Evolutionary conservation across 2,329 filamentous ascomycete genomes (phyloP), one percentile per base, ranked within the genome.

Genomic region (Colletotrichum camelliae): DNA sequence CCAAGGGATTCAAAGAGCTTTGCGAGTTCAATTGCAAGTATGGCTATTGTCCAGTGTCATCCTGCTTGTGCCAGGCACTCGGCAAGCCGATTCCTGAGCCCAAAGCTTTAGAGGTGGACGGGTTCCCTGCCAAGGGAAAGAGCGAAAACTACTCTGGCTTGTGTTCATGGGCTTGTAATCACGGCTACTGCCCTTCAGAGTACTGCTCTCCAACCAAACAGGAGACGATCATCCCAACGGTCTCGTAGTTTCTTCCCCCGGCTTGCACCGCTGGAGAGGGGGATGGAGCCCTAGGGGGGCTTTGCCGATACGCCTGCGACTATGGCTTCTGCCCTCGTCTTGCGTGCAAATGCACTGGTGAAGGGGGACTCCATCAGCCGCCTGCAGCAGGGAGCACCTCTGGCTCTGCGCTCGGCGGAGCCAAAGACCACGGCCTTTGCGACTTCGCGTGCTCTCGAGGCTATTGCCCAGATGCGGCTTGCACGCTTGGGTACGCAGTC

Each of bases 361-460:
- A 55, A 3, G 5, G 48, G 0, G 48, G 48, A 3, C 21, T 55
- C 0, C 9, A n/a, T 2, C n/a, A 24, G n/a, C 48, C 48, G 5
- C 2, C 48, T n/a, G n/a, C n/a, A 24, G n/a, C 10, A 12, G 21
- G 21, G n/a, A 15, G 3, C 10, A 21, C n/a, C 9, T 21, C 37
- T 3, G 21, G 5, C n/a, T 21, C 33, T 27, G 21, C 55, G 21
- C 27, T 60, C 1, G 0, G 27, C 16, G 79, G 0, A 81, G 81
- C 5, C 77, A 82, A 31, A 77, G 80, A 88, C 74, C 72, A 82
- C 29, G 86, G 86, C 0, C 82, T 89, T 15, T 89, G 88, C 75
- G 86, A 83, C 60, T 89, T 83, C 72, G 81, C 86, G 4, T 88
- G 87, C 60, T 84, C 83, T 72, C 85, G 87, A 77, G 87, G 86